Conservation (phyloP, 2,329 filamentous ascomycete genomes). For the Talaromyces atroroseus region DNA sequence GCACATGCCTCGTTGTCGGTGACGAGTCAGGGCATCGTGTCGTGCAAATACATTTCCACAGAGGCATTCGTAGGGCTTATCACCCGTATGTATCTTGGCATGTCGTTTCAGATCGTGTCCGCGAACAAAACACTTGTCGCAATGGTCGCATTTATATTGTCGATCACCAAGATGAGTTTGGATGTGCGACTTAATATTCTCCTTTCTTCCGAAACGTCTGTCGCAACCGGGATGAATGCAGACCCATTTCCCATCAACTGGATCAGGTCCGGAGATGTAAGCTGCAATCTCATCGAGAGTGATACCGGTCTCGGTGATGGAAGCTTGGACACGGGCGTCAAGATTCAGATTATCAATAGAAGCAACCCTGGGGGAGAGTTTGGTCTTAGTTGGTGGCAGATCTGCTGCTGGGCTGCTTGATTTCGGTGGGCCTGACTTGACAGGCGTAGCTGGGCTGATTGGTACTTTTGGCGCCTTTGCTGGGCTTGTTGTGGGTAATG, state of each 20-base stretch:
- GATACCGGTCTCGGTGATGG: constrained; percentile 72
- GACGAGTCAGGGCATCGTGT: constrained; percentile 89
- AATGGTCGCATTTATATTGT: constrained; percentile 89
- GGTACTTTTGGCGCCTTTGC: constrained; percentile 26
- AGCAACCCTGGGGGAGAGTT: constrained; percentile 39
- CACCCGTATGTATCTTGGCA: constrained; percentile 92
- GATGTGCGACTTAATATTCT: constrained; percentile 97
- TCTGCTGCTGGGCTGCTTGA: constrained; percentile 17
- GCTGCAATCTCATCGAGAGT: constrained; percentile 76
- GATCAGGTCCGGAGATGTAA: constrained; percentile 67
- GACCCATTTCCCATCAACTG: constrained; percentile 70
- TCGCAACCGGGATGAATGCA: constrained; percentile 73
- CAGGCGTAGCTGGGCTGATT: constrained; percentile 25
- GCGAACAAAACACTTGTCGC: constrained; percentile 91
- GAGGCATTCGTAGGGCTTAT: constrained; percentile 91
- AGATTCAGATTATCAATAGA: constrained; percentile 47
- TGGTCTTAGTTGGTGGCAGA: constrained; percentile 28
- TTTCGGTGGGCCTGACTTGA: constrained; percentile 19
- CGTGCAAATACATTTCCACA: constrained; percentile 93
- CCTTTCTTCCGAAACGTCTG: constrained; percentile 91
- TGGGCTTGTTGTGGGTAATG: constrained; percentile 21
- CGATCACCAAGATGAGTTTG: constrained; percentile 96
- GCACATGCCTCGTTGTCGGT: constrained; percentile 94
- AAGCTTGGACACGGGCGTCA: constrained; percentile 55
- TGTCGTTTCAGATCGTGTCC: constrained; percentile 97